These are phyloP conservation scores for Candida dajiaensis DNA, from an alignment of 805 yeast genomes.

Conservation along the genomic window DNA sequence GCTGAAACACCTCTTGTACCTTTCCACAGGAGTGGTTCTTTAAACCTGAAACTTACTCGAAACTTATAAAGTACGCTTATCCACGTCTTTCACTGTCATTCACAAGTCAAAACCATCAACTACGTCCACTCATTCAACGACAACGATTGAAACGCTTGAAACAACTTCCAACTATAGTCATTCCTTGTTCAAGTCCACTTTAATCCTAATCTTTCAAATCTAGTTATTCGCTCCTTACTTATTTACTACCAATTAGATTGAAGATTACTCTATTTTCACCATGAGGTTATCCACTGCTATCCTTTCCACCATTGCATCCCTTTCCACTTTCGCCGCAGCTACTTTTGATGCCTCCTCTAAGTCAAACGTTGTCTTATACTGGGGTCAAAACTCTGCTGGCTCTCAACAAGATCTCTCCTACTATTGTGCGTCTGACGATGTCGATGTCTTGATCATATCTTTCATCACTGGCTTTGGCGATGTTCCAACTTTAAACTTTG, in stretches of 20 bases:
- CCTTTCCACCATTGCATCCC: slow-evolving; percentile 7
- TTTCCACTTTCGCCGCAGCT: slow-evolving; percentile 6
- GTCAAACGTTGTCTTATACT: slow-evolving; percentile 68
- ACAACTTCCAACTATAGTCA: neutral
- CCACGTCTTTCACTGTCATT: neutral
- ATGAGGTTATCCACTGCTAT: slow-evolving; percentile 7
- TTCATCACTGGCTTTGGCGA: slow-evolving; percentile 53
- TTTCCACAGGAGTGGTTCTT: neutral
- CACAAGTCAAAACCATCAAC: neutral
- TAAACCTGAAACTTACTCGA: neutral
- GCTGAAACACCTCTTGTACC: neutral
- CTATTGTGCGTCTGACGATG: slow-evolving; percentile 65
- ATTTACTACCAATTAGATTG: neutral
- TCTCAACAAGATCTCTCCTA: slow-evolving; percentile 36
- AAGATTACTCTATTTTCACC: neutral
- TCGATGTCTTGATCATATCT: slow-evolving; percentile 67
- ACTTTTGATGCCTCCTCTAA: slow-evolving; percentile 35
- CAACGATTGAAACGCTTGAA: neutral
- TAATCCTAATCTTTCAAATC: neutral
- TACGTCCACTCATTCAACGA: neutral
- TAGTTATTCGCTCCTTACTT: neutral
- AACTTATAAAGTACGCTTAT: neutral
- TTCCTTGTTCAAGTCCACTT: neutral
- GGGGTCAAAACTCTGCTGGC: slow-evolving; percentile 87
- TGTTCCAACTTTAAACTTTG: slow-evolving; percentile 46